Percentiles rank a stretch among this genome's conserved stretches.
Conservation (phyloP, 495 filamentous ascomycete genomes). For the Parachaetomium inaequale region DNA sequence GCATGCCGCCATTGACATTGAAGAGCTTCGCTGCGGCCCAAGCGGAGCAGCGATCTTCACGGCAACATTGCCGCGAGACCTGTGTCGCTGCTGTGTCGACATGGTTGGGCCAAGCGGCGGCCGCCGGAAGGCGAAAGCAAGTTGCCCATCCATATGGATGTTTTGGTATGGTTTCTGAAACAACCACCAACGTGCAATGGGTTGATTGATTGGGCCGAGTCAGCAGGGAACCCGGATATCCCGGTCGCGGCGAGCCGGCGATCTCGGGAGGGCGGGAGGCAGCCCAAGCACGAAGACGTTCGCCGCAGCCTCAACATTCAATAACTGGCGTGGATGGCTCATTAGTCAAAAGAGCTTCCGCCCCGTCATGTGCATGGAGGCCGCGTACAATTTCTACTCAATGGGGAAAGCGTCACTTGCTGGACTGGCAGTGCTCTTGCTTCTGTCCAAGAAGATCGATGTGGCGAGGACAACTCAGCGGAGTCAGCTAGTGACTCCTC, state of each 20-base stretch:
- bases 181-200: neutral
- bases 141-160: neutral
- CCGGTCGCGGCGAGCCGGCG: too few relatives aligned
- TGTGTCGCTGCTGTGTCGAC: neutral
- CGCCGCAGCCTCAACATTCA: neutral
- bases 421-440: neutral
- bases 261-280: neutral
- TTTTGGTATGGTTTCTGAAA: constrained; percentile 9
- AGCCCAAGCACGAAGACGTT: neutral
- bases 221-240: neutral
- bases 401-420: neutral
- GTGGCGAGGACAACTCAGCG: neutral
- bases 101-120: neutral
- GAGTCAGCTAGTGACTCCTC: too few relatives aligned
- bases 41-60: neutral
- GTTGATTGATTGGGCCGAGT: neutral
- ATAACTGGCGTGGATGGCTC: neutral
- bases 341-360: too few relatives aligned
- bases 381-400: too few relatives aligned
- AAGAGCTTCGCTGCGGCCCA: neutral
- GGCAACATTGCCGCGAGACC: neutral
- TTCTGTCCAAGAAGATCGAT: neutral
- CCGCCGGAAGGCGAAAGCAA: constrained; percentile 3
- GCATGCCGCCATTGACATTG: too few relatives aligned
- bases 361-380: too few relatives aligned